Percentiles rank a stretch among this genome's conserved stretches.
phyloP scores from a whole-genome alignment of 2,329 filamentous ascomycete species.

The Verticillium albo-atrum region DNA sequence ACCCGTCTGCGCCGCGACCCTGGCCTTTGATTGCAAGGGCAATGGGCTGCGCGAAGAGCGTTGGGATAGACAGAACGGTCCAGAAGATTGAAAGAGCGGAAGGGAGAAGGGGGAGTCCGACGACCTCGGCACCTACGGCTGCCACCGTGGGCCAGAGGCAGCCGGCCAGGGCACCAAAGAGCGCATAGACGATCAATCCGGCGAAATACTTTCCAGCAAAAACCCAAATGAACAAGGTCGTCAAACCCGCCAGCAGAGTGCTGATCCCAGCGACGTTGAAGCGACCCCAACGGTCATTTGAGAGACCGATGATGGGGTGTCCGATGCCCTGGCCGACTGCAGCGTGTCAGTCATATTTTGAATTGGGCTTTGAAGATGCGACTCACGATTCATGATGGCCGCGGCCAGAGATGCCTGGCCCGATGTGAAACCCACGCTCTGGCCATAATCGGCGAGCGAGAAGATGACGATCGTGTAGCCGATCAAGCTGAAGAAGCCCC shows the following conservation, averaged over 20 bases:
- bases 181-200: conserved; percentile 65
- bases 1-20: conserved; percentile 31
- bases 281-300: conserved; percentile 64
- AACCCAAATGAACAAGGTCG: conserved; percentile 69
- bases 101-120: conserved; percentile 65
- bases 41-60: conserved; percentile 64
- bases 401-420: conserved; percentile 66
- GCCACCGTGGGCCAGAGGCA: conserved; percentile 67
- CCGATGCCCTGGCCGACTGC: conserved; percentile 60
- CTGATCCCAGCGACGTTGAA: conserved; percentile 67
- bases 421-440: conserved; percentile 60
- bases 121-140: conserved; percentile 69
- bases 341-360: neutral
- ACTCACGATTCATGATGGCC: conserved; percentile 65
- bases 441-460: conserved; percentile 68
- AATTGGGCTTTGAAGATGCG: conserved; percentile 15
- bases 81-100: conserved; percentile 66
- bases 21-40: conserved; percentile 49
- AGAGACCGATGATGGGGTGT: conserved; percentile 67
- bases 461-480: conserved; percentile 76
- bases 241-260: conserved; percentile 60
- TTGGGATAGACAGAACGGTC: conserved; percentile 66
- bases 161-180: conserved; percentile 66
- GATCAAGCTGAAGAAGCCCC: conserved; percentile 67
- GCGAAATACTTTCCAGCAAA: conserved; percentile 60